Percentiles rank a stretch among this genome's conserved stretches.
phyloP scores from a whole-genome alignment of 495 filamentous ascomycete species.

The Gamarada debralockiae region DNA sequence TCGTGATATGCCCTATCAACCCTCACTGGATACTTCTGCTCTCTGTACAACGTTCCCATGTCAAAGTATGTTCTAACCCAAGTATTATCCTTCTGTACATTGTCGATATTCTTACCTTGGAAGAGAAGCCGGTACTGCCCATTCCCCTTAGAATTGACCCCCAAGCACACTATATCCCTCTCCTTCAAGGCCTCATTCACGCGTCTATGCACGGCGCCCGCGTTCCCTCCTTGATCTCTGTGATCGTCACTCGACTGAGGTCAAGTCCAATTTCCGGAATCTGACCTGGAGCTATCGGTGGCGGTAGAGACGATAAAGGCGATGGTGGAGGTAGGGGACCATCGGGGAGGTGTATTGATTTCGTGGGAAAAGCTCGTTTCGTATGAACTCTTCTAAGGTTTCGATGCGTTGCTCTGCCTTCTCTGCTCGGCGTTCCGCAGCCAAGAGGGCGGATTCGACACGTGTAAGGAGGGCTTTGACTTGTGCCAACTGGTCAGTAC shows the following conservation, averaged over 20 bases:
- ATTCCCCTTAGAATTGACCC: not conserved
- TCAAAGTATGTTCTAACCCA: slow-evolving; percentile 8
- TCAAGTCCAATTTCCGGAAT: not conserved
- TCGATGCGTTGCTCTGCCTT: slow-evolving; percentile 2
- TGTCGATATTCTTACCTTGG: not conserved
- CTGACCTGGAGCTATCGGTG: not conserved
- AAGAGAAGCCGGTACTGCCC: not conserved
- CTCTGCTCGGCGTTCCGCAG: slow-evolving; percentile 1
- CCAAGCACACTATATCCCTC: not conserved
- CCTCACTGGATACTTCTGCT: slow-evolving; percentile 6
- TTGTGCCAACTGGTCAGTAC: not conserved
- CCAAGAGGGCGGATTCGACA: not conserved
- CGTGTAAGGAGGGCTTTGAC: not conserved
- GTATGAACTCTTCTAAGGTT: not conserved
- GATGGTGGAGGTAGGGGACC: not conserved
- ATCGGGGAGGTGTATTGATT: not conserved
- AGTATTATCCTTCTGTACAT: not conserved
- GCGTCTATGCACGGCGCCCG: not conserved
- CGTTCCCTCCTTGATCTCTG: not conserved
- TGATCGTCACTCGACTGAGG: not conserved
- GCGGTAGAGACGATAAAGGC: not conserved
- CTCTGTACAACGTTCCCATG: slow-evolving; percentile 4
- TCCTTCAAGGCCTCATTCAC: not conserved
- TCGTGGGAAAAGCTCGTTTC: not conserved
- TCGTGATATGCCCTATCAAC: slow-evolving; percentile 2